A percentile compares a stretch with the other conserved stretches of the same genome.
phyloP scores from a whole-genome alignment of 208 protist genomes.

The Novymonas esmeraldas region DNA sequence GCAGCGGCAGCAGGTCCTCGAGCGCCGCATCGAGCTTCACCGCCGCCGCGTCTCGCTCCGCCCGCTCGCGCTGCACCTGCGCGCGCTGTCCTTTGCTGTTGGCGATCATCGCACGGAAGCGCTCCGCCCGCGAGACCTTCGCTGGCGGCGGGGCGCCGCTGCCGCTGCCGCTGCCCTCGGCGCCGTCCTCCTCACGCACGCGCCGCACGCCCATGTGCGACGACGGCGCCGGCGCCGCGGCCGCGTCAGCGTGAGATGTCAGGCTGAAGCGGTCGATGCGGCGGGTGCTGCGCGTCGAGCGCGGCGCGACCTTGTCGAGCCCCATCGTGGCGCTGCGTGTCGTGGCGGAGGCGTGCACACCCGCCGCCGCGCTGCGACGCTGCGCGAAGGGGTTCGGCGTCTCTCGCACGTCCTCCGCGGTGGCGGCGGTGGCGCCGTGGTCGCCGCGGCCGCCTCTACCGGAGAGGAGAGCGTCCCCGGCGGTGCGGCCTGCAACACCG shows the following conservation, averaged over 20 bases:
- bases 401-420: constrained; percentile 51
- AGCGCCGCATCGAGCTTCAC: constrained; percentile 72
- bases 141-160: constrained; percentile 18
- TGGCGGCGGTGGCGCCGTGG: constrained; percentile 15
- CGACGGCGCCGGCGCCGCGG: constrained; percentile 3
- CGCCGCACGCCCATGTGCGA: constrained; percentile 31
- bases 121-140: constrained; percentile 59
- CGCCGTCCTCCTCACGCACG: constrained; percentile 23
- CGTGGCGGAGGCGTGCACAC: constrained; percentile 14
- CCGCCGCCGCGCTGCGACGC: constrained; percentile 6
- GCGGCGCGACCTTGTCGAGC: constrained; percentile 7
- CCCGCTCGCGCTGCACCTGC: constrained; percentile 68
- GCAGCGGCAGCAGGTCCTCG: constrained; percentile 64
- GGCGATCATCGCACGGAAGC: constrained; percentile 68
- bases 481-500: constrained; percentile 9
- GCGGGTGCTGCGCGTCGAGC: constrained; percentile 35
- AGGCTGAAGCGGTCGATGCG: constrained; percentile 47
- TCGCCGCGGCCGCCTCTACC: not conserved
- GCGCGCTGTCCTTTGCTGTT: constrained; percentile 66
- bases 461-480: constrained; percentile 20
- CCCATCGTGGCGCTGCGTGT: constrained; percentile 42
- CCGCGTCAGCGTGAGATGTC: not conserved
- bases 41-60: constrained; percentile 58
- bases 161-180: not conserved
- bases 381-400: constrained; percentile 43